Evolutionary conservation across 371 early-diverging fungal species (phyloP), one percentile per base, ranked within the genome.

Genomic region (Mucor saturninus): DNA sequence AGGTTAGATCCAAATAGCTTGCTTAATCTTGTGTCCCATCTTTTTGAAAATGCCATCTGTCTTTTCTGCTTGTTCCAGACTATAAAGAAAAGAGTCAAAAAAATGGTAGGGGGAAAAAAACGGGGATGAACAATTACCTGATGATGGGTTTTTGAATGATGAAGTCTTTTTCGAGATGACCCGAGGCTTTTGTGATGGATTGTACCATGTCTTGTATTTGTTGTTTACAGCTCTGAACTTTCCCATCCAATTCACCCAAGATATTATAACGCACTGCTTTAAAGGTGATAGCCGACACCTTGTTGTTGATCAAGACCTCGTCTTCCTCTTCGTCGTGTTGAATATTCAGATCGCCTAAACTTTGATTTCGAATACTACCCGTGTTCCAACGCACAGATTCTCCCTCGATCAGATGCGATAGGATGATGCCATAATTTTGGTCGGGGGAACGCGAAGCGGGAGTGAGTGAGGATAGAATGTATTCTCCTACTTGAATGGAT

Each of bases 401-500:
- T 4, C 85, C 86, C 28, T 75, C 68, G 3, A 78, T 71, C 15
- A 73, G 62, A 65, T 89, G 81, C 32, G 72, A 56, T 2, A 89
- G 38, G 5, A 83, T 68, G 32, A 89, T 78, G 10, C 87, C 89
- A 65, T 86, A 86, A 53, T 89, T 86, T 45, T 85, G 85, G 5
- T 86, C 73, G 1, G 69, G 66, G 8, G 68, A 61, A 21, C 75
- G 65, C 26, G 79, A 79, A 14, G 62, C 68, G 2, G 79, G 68
- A n/a, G 79, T 69, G 6, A 77, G 56, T 1, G 83, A 74, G 1
- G 83, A 80, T 10, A 83, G 60, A 37, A 83, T 80, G 43, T 85
- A 85, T 43, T 83, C 83, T 5, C 83, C 92, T 57, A 86, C 75
- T 63, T 88, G 89, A 46, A 92, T 77, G 0, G 74, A 71, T 0